Base-by-base conservation (phyloP, 306 rosid genomes). In the Citrullus colocynthis region DNA sequence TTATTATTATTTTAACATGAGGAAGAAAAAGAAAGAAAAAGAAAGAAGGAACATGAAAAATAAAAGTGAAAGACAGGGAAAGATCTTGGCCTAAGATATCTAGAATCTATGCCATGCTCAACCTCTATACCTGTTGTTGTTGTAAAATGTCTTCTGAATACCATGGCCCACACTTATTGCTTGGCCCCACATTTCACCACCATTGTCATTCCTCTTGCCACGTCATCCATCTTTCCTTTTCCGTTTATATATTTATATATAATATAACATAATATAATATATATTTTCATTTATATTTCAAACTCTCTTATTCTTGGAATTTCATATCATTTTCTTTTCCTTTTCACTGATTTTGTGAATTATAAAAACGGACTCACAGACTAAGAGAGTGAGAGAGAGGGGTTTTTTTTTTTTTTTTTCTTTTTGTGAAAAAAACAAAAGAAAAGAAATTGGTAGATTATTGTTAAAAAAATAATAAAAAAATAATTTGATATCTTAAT, bases 171-270 rank as follows among this genome's bases (percentile, higher is more conserved):
- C 78, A 76, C 78, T 34, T 75, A 45, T 63, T 45, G 34, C 44
- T 60, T 11, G 80, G 4, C 55, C 64, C 80, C 24, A 74, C 67
- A 1, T 48, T 24, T 20, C 82, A 71, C 70, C 56, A 66, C 57
- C 77, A 21, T 4, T 76, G 56, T 61, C 73, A 37, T 28, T 48
- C 79, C 74, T 41, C 75, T 28, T 78, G 69, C 79, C 81, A 82
- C 88, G 86, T 82, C 45, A 39, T 13, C 39, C 54, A 48, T 21
- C 64, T 16, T 30, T 2, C 57, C 54, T 78, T 61, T 12, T 45
- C 4, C 16, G 34, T 64, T 77, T 57, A 42, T 39, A 71, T 52
- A 39, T 78, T 44, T 73, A 78, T 83, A 70, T 80, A 55, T 75
- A 39, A 55, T 75, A 39, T 42, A 60, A 24, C 1, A 24, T 24